Conservation (phyloP, 805 yeast species). For the Monosporozyma servazzii region DNA sequence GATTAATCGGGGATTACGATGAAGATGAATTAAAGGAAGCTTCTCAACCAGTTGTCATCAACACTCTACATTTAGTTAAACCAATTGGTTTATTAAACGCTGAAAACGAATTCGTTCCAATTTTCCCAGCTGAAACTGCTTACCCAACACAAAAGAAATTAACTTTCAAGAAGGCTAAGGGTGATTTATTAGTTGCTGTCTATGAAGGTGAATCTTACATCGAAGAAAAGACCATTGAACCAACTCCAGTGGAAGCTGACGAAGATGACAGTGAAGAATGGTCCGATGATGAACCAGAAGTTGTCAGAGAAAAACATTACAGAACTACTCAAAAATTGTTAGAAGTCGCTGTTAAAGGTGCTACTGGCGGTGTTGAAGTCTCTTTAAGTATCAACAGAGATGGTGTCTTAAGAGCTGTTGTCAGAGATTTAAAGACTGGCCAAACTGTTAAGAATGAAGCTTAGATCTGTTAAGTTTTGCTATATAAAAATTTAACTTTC, state of each 20-base stretch:
- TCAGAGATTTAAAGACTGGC: constrained; percentile 56
- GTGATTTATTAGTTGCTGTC: constrained; percentile 58
- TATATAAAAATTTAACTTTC: background rate
- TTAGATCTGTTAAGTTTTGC: constrained; percentile 8
- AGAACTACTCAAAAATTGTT: constrained; percentile 68
- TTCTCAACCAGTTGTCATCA: constrained; percentile 66
- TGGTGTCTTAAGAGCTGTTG: constrained; percentile 49
- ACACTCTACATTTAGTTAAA: constrained; percentile 77
- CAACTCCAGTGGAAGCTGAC: constrained; percentile 45
- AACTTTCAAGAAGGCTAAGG: constrained; percentile 50
- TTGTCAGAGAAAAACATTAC: constrained; percentile 64
- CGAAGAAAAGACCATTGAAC: constrained; percentile 72
- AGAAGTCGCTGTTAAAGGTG: constrained; percentile 65
- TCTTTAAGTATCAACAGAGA: constrained; percentile 48
- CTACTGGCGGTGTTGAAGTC: constrained; percentile 58
- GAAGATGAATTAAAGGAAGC: constrained; percentile 76
- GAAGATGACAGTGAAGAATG: constrained; percentile 42
- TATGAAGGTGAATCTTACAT: constrained; percentile 80
- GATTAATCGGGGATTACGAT: constrained; percentile 71
- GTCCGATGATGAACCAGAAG: constrained; percentile 79
- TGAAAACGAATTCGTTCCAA: constrained; percentile 61
- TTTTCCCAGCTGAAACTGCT: constrained; percentile 77
- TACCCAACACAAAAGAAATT: constrained; percentile 79
- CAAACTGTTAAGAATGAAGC: constrained; percentile 48
- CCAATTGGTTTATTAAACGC: constrained; percentile 79